Evolutionary conservation across 495 filamentous ascomycete species (phyloP), one percentile per base, ranked within the genome.

Genomic region (Aspergillus haitiensis): DNA sequence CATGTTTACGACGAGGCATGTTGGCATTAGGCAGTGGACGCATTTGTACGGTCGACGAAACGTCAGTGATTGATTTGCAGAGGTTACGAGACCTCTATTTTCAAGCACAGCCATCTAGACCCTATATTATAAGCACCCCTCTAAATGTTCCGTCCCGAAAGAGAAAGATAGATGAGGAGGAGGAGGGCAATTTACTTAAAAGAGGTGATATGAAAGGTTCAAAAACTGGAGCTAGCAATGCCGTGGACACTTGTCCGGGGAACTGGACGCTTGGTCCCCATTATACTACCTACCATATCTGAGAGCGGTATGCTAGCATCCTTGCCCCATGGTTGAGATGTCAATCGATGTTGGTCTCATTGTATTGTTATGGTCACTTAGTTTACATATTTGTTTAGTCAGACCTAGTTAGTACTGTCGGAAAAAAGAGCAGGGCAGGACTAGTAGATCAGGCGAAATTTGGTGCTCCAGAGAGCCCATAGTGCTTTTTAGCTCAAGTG

Each of bases 11-110:
- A 18, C 44, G 44, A 47, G 44, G 44, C 44, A 47, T 47, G 2
- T 47, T 47, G 44, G 44, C 44, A 47, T 47, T 47, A 12, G 44
- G 44, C 44, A 47, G 44, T 47, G 44, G 44, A 47, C 44, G 44
- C 44, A 47, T 47, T 47, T 47, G 2, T 47, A 47, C 44, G 44
- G 44, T 47, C 21, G 44, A 47, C 44, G 5, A 47, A 47, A 47
- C 44, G 8, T 5, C 44, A 47, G 44, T 47, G 44, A 16, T 5
- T 47, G 44, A 47, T 47, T 47, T 47, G 44, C 44, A 47, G 44
- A 47, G 44, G 44, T 47, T 47, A 47, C 7, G 44, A 47, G 44
- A 47, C 7, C 44, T 47, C 44, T 47, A 47, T 47, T 47, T 47
- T 47, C 44, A 7, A 47, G 15, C 44, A 47, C 44, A 47, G 44